Evolutionary conservation across 2,329 filamentous ascomycete species (phyloP).

Genomic region (Pseudonectria buxi): DNA sequence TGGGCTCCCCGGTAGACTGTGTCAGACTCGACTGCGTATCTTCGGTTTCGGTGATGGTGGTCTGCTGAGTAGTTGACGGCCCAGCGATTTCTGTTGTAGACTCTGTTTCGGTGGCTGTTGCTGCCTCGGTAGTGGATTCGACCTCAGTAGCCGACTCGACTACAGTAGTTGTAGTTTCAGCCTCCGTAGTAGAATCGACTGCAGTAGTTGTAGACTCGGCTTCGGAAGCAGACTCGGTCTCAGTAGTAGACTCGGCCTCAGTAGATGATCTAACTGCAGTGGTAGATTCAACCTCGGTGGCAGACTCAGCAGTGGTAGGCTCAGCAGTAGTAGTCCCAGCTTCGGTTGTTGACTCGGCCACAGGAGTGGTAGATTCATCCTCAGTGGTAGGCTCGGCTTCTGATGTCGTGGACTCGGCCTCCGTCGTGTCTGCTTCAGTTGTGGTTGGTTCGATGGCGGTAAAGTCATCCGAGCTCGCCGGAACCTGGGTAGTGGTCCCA

Average conservation of each 20-base stretch:
- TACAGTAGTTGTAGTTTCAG: not conserved
- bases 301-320: not conserved
- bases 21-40: not conserved
- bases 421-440: not conserved
- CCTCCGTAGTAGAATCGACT: not conserved
- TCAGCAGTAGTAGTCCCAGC: not conserved
- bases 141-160: no score
- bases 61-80: constrained; percentile 3
- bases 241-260: not conserved
- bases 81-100: not conserved
- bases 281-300: not conserved
- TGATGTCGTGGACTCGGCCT: not conserved
- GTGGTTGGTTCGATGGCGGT: constrained; percentile 1
- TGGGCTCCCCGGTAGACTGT: constrained; percentile 2
- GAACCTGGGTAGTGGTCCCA: constrained; percentile 20
- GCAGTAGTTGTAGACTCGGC: not conserved
- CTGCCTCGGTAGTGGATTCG: no score
- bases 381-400: constrained; percentile 1
- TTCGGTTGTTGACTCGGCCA: not conserved
- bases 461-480: constrained; percentile 10
- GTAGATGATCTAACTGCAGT: not conserved
- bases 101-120: no score
- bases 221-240: not conserved
- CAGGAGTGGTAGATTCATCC: not conserved
- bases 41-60: constrained; percentile 5